A percentile compares a stretch with the other conserved stretches of the same genome.
phyloP scores from a whole-genome alignment of 495 filamentous ascomycete genomes.

The Penicillium egyptiacum region DNA sequence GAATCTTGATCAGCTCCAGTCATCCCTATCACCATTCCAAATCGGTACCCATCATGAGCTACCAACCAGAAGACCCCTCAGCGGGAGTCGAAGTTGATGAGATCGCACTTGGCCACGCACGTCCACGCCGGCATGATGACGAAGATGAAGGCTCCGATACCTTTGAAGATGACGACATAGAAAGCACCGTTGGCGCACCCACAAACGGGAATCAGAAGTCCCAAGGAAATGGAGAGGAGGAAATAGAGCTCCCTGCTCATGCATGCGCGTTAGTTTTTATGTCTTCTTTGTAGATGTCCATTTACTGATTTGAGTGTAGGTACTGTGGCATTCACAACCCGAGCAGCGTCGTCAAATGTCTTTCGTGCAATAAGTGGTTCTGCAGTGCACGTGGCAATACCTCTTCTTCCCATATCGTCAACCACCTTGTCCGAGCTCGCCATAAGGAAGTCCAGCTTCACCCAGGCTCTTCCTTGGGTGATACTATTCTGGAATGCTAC shows the following conservation, averaged over 20 bases:
- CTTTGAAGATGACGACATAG: constrained; percentile 86
- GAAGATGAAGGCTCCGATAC: constrained; percentile 86
- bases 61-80: constrained; percentile 56
- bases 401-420: constrained; percentile 96
- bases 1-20: constrained; percentile 9
- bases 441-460: constrained; percentile 99
- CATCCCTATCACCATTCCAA: constrained; percentile 50
- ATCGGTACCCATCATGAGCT: constrained; percentile 64
- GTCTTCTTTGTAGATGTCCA: not conserved
- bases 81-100: constrained; percentile 74
- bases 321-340: constrained; percentile 98
- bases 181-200: constrained; percentile 85
- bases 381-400: constrained; percentile 97
- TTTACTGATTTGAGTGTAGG: constrained; percentile 45
- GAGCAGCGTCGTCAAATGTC: constrained; percentile 91
- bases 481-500: constrained; percentile 98
- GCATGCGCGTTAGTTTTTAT: constrained; percentile 82
- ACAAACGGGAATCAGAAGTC: constrained; percentile 69
- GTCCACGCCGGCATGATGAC: constrained; percentile 72
- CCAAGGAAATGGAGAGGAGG: constrained; percentile 68
- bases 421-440: constrained; percentile 93
- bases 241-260: constrained; percentile 90
- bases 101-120: constrained; percentile 57
- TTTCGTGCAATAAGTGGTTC: constrained; percentile 97
- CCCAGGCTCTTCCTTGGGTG: constrained; percentile 89